Evolutionary conservation across 2,329 filamentous ascomycete species (phyloP), one percentile per base, ranked within the genome.

Genomic region (Fusarium sp.): DNA sequence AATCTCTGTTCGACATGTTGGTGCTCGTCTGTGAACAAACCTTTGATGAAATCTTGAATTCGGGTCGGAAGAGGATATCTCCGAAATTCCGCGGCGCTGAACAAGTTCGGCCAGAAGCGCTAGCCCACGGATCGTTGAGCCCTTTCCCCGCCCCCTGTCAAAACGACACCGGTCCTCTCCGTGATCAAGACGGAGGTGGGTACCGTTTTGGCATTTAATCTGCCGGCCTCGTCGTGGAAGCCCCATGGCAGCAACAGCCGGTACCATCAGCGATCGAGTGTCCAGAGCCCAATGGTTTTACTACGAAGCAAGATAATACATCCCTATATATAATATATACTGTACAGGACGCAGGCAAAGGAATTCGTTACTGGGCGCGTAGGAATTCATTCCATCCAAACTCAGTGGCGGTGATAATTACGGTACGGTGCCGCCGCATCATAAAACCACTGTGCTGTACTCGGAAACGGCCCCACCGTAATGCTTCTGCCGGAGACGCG

Each of bases 391-490:
- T 28, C 37, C 42, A 46, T 43, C 30, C 25, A 12, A 49, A 16
- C 15, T 21, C 28, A 21, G 58, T 38, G 38, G 38, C 58, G 63
- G 46, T 37, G 33, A 60, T 46, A 43, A 42, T 15, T 32, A 57
- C 57, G 49, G 67, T 53, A 74, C 71, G 21, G 71, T 74, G 64
- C 28, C 44, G 33, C 67, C 63, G 67, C 25, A 38, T 15, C 4
- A 8, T 6, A 40, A 1, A 19, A 42, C 23, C n/a, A 74, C 72
- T 65, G 67, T 74, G 23, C 47, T 38, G 25, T 40, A 19, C 47
- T 64, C 71, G 71, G 71, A 60, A 68, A 52, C 72, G 72, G 72
- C 71, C 72, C 72, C 72, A 72, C 71, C 28, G 30, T n/a, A 65
- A 73, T 47, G 30, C 52, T 43, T 58, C 35, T 69, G 56, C 67